Evolutionary conservation across 805 yeast species (phyloP), one percentile per base, ranked within the genome.

Genomic region (Candida namnaoensis): DNA sequence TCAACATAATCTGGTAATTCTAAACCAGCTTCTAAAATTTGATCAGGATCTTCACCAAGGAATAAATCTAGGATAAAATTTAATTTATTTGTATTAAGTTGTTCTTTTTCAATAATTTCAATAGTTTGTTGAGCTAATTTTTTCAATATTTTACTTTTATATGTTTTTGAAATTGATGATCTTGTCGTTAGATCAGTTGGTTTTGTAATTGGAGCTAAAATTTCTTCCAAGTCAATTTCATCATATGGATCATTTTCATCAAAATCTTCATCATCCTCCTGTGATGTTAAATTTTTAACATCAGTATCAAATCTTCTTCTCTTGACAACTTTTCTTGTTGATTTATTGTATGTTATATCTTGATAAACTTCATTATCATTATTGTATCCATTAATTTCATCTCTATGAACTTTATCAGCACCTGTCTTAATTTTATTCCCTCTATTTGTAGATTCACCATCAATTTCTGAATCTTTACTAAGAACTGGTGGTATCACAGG

Each of bases 31-130:
- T 85, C 86, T 19, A 78, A 65, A 34, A 82, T 61, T 42, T 78
- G 78, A 36, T 69, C 69, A 48, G 95, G 84, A 56, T 87, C 91
- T 56, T 91, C 98, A 5, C 97, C 96, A 39, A 91, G 68, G 50
- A 91, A 78, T 1, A 84, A 80, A 46, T 82, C 85, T 61, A 93
- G 71, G 37, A 91, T 68, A 52, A 77, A 78, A 36, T 82, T 75
- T 41, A 88, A 66, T 53, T 80, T 75, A 44, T 80, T 78, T n/a
- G 85, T 83, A 32, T 80, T 80, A 26, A 73, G 70, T 52, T 88
- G 95, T 55, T 93, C 99, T 35, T 75, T 73, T 55, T 86, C 90
- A 39, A 93, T 83, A 46, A 82, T 65, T 41, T 83, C 82, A 25
- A 90, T 76, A 14, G 93, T 77, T 46, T 88, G 87, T 14, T 66